Evolutionary conservation across 331 rosid genomes (phyloP).

Genomic region (Acacia concinna): DNA sequence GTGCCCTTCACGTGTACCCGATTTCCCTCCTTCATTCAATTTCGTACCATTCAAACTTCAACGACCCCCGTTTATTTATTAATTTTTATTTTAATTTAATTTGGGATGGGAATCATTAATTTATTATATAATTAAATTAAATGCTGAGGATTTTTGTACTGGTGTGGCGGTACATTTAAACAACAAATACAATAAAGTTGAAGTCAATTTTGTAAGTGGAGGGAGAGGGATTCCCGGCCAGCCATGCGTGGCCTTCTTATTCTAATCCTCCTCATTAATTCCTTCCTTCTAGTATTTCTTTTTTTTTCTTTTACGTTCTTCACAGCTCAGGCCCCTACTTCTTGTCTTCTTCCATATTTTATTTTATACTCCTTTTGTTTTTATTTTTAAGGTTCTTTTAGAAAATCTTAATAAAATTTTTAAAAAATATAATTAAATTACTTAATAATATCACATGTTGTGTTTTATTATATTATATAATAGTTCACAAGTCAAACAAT

Average conservation of each 20-base stretch:
- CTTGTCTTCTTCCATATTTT: background rate
- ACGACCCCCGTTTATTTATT: no score
- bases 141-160: background rate
- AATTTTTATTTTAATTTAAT: background rate
- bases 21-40: background rate
- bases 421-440: no score
- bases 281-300: background rate
- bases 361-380: no score
- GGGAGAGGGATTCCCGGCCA: constrained; percentile 51
- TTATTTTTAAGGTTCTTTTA: no score
- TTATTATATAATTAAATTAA: background rate
- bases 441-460: no score
- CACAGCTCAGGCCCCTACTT: constrained; percentile 44
- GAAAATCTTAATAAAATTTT: no score
- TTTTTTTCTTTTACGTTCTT: constrained; percentile 42
- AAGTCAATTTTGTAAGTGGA: constrained; percentile 32
- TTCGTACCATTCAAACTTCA: background rate
- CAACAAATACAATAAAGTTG: background rate
- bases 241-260: constrained; percentile 67
- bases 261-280: constrained; percentile 23
- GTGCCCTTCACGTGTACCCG: constrained; percentile 48
- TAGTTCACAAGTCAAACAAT: no score
- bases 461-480: no score
- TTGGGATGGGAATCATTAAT: background rate
- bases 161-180: constrained; percentile 30